Conservation (phyloP, 2,329 filamentous ascomycete species). For the Xylaria sp. region DNA sequence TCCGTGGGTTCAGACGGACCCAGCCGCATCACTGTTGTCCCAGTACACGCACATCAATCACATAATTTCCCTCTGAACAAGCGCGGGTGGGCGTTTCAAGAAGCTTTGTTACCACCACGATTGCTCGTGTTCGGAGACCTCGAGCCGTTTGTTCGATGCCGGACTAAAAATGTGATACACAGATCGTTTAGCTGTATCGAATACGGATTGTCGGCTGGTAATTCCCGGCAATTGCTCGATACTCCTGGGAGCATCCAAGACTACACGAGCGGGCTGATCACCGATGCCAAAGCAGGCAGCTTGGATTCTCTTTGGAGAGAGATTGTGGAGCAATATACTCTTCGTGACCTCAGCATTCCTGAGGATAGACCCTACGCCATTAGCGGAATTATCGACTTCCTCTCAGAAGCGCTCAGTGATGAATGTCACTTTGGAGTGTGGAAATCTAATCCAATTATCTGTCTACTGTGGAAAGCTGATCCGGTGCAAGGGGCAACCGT, state of each 20-base stretch:
- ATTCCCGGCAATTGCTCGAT: constrained; percentile 7
- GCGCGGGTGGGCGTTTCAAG: constrained; percentile 22
- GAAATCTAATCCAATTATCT: constrained; percentile 11
- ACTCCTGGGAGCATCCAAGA: constrained; percentile 7
- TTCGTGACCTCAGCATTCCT: constrained; percentile 13
- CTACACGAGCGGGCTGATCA: not conserved
- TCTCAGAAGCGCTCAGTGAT: constrained; percentile 5
- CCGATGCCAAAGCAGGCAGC: constrained; percentile 2
- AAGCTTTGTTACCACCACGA: constrained; percentile 13
- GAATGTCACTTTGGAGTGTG: constrained; percentile 17
- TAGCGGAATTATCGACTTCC: constrained; percentile 12
- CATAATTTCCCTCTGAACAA: constrained; percentile 11
- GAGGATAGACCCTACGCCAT: constrained; percentile 11
- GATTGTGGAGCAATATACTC: constrained; percentile 21
- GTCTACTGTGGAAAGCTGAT: constrained; percentile 18
- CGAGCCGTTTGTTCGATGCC: constrained; percentile 21
- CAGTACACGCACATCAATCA: constrained; percentile 10
- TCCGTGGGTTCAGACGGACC: not conserved
- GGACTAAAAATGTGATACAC: constrained; percentile 17
- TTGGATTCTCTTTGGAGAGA: constrained; percentile 20
- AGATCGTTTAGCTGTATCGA: constrained; percentile 13
- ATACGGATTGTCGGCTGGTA: not conserved
- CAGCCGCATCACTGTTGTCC: constrained; percentile 8
- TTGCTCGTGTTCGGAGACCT: constrained; percentile 23
- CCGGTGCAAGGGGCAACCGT: not conserved